phyloP scores from a whole-genome alignment of 2,329 filamentous ascomycete genomes.

The Aureobasidium sp. region DNA sequence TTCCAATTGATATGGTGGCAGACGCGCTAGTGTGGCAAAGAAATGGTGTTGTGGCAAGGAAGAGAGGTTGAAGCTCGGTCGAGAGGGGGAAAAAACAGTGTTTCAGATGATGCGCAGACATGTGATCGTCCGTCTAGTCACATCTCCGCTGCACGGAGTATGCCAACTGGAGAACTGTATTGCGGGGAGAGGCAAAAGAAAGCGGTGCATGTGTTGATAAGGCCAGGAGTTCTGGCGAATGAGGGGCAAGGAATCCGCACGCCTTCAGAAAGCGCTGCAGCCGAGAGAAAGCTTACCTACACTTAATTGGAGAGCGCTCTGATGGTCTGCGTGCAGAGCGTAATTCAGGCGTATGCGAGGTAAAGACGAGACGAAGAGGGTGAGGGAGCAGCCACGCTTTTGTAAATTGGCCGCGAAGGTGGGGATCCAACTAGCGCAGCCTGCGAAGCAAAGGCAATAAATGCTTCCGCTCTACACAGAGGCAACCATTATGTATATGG shows the following conservation, averaged over 20 bases:
- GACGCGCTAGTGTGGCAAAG: neutral
- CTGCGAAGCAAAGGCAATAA: constrained; percentile 5
- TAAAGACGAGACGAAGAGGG: constrained; percentile 7
- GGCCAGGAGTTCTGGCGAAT: constrained; percentile 7
- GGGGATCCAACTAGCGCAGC: constrained; percentile 9
- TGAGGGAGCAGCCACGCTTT: constrained; percentile 10
- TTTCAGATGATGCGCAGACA: constrained; percentile 10
- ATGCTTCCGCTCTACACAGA: neutral
- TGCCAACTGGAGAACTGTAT: constrained; percentile 1
- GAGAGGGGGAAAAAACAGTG: neutral
- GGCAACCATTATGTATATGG: neutral
- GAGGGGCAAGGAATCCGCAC: constrained; percentile 9
- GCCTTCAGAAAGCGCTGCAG: neutral
- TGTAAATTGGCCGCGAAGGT: constrained; percentile 9
- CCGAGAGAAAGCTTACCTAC: constrained; percentile 7
- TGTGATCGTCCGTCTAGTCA: neutral
- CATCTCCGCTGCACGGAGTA: constrained; percentile 3
- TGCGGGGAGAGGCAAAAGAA: constrained; percentile 14
- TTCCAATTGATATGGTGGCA: neutral
- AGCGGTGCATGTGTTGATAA: constrained; percentile 10
- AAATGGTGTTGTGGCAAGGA: neutral
- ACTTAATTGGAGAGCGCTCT: neutral
- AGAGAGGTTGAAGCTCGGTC: neutral
- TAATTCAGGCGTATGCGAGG: constrained; percentile 4
- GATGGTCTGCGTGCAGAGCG: constrained; percentile 9